Evolutionary conservation across 306 rosid genomes (phyloP).

Genomic region (Spatholobus suberectus): DNA sequence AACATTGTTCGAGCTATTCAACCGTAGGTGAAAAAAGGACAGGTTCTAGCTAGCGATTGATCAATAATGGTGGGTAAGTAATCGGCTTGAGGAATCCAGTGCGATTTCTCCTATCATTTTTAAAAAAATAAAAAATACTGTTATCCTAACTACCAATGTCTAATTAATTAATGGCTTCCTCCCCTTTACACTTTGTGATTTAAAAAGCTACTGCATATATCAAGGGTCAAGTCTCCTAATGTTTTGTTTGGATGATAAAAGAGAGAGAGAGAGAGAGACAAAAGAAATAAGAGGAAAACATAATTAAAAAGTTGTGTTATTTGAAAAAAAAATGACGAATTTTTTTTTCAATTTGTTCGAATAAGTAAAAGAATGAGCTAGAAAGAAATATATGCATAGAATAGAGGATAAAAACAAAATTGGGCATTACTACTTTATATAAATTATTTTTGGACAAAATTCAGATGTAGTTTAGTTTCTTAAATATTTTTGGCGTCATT

Average conservation of each 20-base stretch:
- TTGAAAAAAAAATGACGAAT: not conserved
- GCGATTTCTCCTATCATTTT: not conserved
- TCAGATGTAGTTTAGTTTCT: not conserved
- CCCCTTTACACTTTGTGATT: not conserved
- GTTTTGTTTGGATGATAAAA: not conserved
- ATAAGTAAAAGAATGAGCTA: not conserved
- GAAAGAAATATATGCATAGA: not conserved
- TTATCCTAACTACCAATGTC: not conserved
- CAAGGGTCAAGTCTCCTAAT: not conserved
- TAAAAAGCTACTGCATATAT: not conserved
- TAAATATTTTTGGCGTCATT: not conserved
- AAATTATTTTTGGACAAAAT: not conserved
- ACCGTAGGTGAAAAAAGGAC: constrained; percentile 37
- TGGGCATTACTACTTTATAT: not conserved
- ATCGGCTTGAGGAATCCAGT: not conserved
- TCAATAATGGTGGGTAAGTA: not conserved
- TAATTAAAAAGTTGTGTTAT: not conserved
- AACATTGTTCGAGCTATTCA: not conserved
- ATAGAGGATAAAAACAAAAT: not conserved
- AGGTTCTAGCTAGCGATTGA: constrained; percentile 18
- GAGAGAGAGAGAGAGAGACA: too few relatives aligned
- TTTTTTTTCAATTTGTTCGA: not conserved
- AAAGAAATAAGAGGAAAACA: too few relatives aligned
- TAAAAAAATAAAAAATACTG: not conserved
- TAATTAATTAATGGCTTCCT: not conserved